phyloP scores from a whole-genome alignment of 352 stramenopile genomes.

The Globisporangium heterothallicum region DNA sequence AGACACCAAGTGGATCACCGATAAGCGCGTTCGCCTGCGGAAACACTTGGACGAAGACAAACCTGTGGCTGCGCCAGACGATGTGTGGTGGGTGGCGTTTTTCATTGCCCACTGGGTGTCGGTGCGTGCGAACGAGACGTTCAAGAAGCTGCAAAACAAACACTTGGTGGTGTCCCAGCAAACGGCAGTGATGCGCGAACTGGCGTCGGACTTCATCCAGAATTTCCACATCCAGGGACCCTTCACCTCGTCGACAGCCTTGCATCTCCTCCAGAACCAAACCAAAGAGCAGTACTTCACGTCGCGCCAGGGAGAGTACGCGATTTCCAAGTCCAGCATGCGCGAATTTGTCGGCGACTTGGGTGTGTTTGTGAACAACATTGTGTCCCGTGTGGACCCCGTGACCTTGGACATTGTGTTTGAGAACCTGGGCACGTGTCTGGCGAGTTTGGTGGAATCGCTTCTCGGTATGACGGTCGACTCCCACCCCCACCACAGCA shows the following conservation, averaged over 20 bases:
- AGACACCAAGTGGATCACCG: conserved; percentile 44
- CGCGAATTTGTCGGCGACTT: conserved; percentile 39
- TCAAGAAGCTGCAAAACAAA: conserved; percentile 26
- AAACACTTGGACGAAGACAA: conserved; percentile 33
- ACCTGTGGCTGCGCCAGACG: conserved; percentile 17
- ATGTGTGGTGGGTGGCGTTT: conserved; percentile 60
- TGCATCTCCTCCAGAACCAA: conserved; percentile 3
- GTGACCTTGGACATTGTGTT: conserved; percentile 24
- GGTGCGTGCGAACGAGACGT: conserved; percentile 25
- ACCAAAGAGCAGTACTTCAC: conserved; percentile 7
- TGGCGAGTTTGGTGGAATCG: conserved; percentile 25
- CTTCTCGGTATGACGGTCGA: conserved; percentile 18
- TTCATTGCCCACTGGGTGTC: conserved; percentile 47
- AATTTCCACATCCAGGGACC: conserved; percentile 31
- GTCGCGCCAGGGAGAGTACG: conserved; percentile 26
- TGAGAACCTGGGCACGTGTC: conserved; percentile 15
- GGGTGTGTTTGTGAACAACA: conserved; percentile 30
- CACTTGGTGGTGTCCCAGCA: conserved; percentile 15
- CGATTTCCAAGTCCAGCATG: conserved; percentile 25
- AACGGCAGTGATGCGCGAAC: conserved; percentile 15
- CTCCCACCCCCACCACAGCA: conserved; percentile 3
- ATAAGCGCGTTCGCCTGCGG: conserved; percentile 45
- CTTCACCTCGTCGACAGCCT: not conserved
- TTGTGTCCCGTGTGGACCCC: conserved; percentile 18
- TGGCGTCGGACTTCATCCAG: conserved; percentile 22